A percentile compares a stretch with the other conserved stretches of the same genome.
Conservation (phyloP, 306 rosid species). For the Elaeagnus macrophylla region DNA sequence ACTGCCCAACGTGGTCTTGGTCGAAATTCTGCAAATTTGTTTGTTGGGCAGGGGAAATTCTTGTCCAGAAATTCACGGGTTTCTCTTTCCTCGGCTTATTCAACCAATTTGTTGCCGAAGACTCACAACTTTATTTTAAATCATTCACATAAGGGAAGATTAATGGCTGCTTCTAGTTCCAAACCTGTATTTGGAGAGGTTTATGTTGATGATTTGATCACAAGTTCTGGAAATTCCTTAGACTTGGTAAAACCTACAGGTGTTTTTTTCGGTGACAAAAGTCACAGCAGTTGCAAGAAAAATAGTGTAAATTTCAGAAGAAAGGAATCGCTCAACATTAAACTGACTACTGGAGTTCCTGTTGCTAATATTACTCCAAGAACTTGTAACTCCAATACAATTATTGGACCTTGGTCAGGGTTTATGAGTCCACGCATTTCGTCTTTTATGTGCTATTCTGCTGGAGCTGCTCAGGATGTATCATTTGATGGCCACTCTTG, state of each 20-base stretch:
- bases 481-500: constrained; percentile 42
- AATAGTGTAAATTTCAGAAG: constrained; percentile 45
- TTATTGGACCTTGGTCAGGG: constrained; percentile 28
- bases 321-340: constrained; percentile 28
- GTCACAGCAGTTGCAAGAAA: constrained; percentile 27
- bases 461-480: constrained; percentile 54
- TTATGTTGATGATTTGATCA: constrained; percentile 44
- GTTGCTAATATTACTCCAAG: constrained; percentile 22
- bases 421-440: constrained; percentile 23
- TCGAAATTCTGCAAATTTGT: constrained; percentile 10
- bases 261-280: constrained; percentile 39
- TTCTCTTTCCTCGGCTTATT: constrained; percentile 28
- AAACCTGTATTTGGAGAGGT: constrained; percentile 57
- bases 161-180: constrained; percentile 62
- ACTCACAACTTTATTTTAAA: constrained; percentile 13
- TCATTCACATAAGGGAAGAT: constrained; percentile 17
- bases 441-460: constrained; percentile 32
- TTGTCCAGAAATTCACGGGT: constrained; percentile 24
- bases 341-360: constrained; percentile 21
- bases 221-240: constrained; percentile 28
- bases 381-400: constrained; percentile 21
- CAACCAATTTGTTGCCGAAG: constrained; percentile 20
- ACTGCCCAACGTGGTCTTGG: constrained; percentile 15
- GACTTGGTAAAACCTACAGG: constrained; percentile 43
- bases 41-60: constrained; percentile 25